Evolutionary conservation across 75 land plant genomes (phyloP), one percentile per base, ranked within the genome.

Genomic region (Selaginella tamariscina): DNA sequence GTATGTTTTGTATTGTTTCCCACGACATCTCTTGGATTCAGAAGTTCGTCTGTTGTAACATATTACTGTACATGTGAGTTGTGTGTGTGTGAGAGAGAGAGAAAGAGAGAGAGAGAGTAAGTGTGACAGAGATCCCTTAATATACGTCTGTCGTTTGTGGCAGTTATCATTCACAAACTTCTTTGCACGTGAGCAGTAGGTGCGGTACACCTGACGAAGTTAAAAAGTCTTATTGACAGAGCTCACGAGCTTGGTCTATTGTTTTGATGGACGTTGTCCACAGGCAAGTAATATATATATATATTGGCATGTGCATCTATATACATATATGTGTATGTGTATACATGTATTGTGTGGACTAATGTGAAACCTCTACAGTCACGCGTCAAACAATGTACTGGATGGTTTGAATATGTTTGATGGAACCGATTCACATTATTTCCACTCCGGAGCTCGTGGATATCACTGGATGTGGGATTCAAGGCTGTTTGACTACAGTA

Each of bases 401-500:
- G 96, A 90, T 83, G 96, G 96, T 15, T 68, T 90, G 60, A 90
- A 90, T 65, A 82, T 83, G 84, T 90, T 90, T 76, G 96, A 90
- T 78, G 96, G 96, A 68, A 90, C 96, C 15, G 96, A 90, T 76
- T 56, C 80, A 21, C 91, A 88, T 27, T 90, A 90, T 65, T 90
- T 90, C 67, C 96, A 90, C 54, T 77, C 91, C 57, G 96, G 96
- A 0, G 71, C 91, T 29, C 75, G 91, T 13, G 96, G 96, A 29
- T 80, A 90, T 57, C 96, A 90, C 56, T 90, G 96, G 96, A 83
- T 90, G 91, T 90, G 96, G 96, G 96, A 90, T 72, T 90, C 96
- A 65, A 82, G 96, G 54, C 86, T 90, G 60, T 90, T 90, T 44
- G 87, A 90, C 56, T 90, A 90, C 72, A 90, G 96, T 49, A 80